A percentile compares a stretch with the other conserved stretches of the same genome.
Conservation (phyloP, 1,284 basidiomycete species). For the Ganoderma sinense region DNA sequence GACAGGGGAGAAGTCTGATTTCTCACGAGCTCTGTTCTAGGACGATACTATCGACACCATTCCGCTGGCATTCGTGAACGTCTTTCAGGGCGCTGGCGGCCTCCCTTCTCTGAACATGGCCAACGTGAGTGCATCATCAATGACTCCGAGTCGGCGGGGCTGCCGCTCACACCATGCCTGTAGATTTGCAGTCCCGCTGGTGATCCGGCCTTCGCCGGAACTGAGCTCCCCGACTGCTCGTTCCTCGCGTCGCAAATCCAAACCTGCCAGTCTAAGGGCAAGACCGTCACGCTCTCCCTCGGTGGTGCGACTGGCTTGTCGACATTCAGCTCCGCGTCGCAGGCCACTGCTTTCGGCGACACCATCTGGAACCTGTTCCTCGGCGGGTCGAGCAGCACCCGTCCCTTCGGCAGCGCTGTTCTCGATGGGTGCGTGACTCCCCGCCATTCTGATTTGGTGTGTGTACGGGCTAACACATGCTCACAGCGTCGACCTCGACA, state of each 20-base stretch:
- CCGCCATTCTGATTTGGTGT: background rate
- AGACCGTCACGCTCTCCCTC: constrained; percentile 69
- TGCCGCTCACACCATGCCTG: constrained; percentile 3
- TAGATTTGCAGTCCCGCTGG: constrained; percentile 58
- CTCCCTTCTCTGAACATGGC: constrained; percentile 67
- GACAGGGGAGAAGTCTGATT: background rate
- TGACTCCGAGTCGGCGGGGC: background rate
- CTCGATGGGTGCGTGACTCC: constrained; percentile 62
- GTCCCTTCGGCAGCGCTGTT: constrained; percentile 70
- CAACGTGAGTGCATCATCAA: constrained; percentile 51
- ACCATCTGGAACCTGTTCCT: constrained; percentile 74
- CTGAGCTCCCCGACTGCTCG: constrained; percentile 61
- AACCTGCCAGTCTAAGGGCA: constrained; percentile 68
- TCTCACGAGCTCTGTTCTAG: constrained; percentile 28
- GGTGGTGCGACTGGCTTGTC: constrained; percentile 67
- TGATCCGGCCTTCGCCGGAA: constrained; percentile 58
- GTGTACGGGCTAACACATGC: background rate
- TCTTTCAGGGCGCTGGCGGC: constrained; percentile 62
- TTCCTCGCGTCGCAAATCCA: constrained; percentile 63
- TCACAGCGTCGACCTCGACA: constrained; percentile 63
- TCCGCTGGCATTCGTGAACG: constrained; percentile 66
- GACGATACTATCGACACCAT: constrained; percentile 61
- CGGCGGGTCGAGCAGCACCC: constrained; percentile 59
- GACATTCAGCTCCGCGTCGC: constrained; percentile 58
- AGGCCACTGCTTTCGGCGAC: constrained; percentile 60